A percentile compares a stretch with the other conserved stretches of the same genome.
These are phyloP conservation scores for Sherardia arvensis DNA, from an alignment of 257 asterid species.

Conservation along the genomic window DNA sequence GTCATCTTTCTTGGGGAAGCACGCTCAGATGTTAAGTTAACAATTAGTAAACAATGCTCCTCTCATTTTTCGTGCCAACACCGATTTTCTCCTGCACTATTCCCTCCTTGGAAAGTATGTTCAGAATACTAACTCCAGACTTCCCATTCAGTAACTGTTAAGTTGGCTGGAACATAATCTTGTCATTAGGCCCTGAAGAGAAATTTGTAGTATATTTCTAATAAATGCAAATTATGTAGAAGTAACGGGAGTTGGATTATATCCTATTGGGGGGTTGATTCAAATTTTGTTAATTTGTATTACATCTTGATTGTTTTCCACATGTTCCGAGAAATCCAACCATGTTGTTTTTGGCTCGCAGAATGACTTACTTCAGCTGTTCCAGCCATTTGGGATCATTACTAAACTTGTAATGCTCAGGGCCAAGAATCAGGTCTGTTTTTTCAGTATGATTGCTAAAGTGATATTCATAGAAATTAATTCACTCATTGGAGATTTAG, in stretches of 20 bases:
- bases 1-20: not conserved
- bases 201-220: not conserved
- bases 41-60: not conserved
- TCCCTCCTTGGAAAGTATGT: too few species aligned
- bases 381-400: slow-evolving; percentile 93
- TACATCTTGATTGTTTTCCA: not conserved
- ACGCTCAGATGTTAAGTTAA: not conserved
- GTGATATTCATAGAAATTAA: slow-evolving; percentile 10
- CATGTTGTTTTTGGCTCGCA: slow-evolving; percentile 20
- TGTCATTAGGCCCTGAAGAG: not conserved
- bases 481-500: not conserved
- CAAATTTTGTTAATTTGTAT: not conserved
- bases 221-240: not conserved
- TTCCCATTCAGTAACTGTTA: not conserved
- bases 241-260: not conserved
- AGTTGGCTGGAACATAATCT: not conserved
- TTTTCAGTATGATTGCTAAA: slow-evolving; percentile 7
- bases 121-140: too few species aligned
- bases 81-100: not conserved
- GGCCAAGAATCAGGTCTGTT: slow-evolving; percentile 86
- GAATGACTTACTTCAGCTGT: slow-evolving; percentile 95
- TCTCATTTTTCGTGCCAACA: not conserved
- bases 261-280: not conserved
- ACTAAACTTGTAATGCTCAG: slow-evolving; percentile 97
- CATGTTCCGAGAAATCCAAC: not conserved